These are phyloP conservation scores for Aureobasidium leucospermi DNA, from an alignment of 2,329 filamentous ascomycete species.

Conservation along the genomic window DNA sequence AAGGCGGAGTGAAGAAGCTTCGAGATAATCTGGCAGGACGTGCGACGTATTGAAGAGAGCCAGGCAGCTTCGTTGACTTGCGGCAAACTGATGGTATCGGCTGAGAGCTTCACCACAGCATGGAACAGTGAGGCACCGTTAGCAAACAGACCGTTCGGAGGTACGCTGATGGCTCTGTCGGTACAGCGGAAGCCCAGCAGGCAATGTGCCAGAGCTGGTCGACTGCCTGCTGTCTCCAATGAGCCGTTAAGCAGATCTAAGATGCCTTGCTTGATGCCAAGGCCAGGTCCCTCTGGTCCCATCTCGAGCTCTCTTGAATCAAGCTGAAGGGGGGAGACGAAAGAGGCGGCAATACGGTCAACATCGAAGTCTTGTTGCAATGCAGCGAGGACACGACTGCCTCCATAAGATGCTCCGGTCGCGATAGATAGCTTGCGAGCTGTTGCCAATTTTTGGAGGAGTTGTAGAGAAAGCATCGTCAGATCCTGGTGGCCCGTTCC, in stretches of 20 bases:
- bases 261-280: slow-evolving; percentile 70
- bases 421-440: slow-evolving; percentile 67
- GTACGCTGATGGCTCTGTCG: slow-evolving; percentile 60
- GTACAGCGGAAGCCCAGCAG: slow-evolving; percentile 81
- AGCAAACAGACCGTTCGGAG: slow-evolving; percentile 63
- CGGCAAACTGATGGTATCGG: slow-evolving; percentile 60
- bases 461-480: slow-evolving; percentile 69
- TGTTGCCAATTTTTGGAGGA: slow-evolving; percentile 79
- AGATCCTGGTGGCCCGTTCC: slow-evolving; percentile 75
- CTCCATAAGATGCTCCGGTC: slow-evolving; percentile 38
- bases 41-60: slow-evolving; percentile 38
- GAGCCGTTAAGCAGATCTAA: slow-evolving; percentile 80
- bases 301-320: slow-evolving; percentile 65
- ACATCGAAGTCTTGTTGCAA: slow-evolving; percentile 74
- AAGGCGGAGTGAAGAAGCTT: slow-evolving; percentile 78
- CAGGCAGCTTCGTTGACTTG: slow-evolving; percentile 56
- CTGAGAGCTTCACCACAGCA: slow-evolving; percentile 63
- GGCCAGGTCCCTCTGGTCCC: slow-evolving; percentile 62
- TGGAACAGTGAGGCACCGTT: slow-evolving; percentile 74
- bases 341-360: slow-evolving; percentile 67
- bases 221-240: slow-evolving; percentile 63
- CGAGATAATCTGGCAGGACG: slow-evolving; percentile 52
- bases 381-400: slow-evolving; percentile 64
- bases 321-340: slow-evolving; percentile 60
- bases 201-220: slow-evolving; percentile 83